Evolutionary conservation across 163 green algal genomes (phyloP), one percentile per base, ranked within the genome.

Genomic region (Scenedesmus sp.): DNA sequence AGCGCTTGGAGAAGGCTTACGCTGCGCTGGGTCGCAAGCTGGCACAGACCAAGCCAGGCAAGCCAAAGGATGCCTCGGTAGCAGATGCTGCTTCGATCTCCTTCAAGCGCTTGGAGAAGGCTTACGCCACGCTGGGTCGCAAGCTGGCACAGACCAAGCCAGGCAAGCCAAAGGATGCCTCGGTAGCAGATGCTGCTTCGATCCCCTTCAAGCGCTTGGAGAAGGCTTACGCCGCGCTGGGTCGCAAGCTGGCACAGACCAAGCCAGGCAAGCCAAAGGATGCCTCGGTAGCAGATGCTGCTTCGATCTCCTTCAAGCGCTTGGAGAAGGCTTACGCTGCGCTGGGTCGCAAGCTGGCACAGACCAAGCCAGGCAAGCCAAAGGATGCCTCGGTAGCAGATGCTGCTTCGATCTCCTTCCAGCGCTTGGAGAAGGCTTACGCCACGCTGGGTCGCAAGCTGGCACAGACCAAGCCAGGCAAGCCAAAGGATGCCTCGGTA

Each of bases 281-380:
- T 30, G 56, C 56, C 24, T 30, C 24, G 56, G 56, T 68, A 7
- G 0, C 56, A 1, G 56, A 68, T 26, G 56, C 56, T 68, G 56
- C 56, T 30, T 68, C 56, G 24, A 68, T 68, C 26, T 68, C 56
- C 18, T 68, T 68, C 56, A 68, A 68, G 56, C 56, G 56, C 15
- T 26, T 68, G 56, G 56, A 68, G 15, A 68, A 68, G 26, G 56
- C 15, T 16, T 68, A 68, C 26, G 56, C 56, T 68, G 56, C 26
- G 5, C 56, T 30, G 56, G 18, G 56, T 26, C 56, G 53, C 53
- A 68, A 72, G 59, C 59, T 72, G 20, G 59, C 59, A 7, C 59
- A 72, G 59, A 72, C 59, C 59, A 72, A 72, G 59, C 59, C 59
- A 72, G 59, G 59, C 59, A 72, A 72, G 59, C 59, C 59, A 35